Conservation (phyloP, 495 filamentous ascomycete genomes). For the Penicillium mononematosum region DNA sequence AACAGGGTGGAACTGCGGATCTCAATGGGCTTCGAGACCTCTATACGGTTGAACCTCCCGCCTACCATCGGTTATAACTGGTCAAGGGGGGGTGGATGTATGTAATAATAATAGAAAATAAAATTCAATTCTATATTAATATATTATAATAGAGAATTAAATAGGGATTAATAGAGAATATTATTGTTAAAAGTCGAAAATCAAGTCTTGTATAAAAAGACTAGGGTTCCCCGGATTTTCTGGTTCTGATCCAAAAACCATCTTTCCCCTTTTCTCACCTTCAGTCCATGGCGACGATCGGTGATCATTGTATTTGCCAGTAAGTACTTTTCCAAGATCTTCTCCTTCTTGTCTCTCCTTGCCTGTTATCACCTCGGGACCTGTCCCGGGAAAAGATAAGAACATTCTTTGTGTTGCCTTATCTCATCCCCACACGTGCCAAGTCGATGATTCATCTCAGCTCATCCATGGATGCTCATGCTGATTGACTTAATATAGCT, state of each 20-base stretch:
- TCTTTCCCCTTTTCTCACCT: conserved; percentile 5
- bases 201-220: conserved; percentile 17
- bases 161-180: not conserved
- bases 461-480: conserved; percentile 10
- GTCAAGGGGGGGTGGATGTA: conserved; percentile 7
- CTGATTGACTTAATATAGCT: conserved; percentile 12
- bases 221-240: conserved; percentile 27
- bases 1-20: conserved; percentile 15
- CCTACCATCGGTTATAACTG: conserved; percentile 28
- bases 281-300: conserved; percentile 22
- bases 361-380: conserved; percentile 7
- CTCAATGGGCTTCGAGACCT: conserved; percentile 25
- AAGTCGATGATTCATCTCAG: conserved; percentile 5
- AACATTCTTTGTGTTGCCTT: conserved; percentile 9
- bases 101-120: conserved; percentile 11
- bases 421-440: conserved; percentile 7
- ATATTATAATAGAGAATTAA: not conserved
- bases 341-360: not conserved
- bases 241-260: not conserved
- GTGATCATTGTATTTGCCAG: conserved; percentile 16
- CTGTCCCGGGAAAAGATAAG: conserved; percentile 6
- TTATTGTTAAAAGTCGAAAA: not conserved
- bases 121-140: not conserved
- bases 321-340: not conserved
- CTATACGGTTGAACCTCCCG: conserved; percentile 14